phyloP scores from a whole-genome alignment of 345 rosid genomes.

The Hevea brasiliensis region DNA sequence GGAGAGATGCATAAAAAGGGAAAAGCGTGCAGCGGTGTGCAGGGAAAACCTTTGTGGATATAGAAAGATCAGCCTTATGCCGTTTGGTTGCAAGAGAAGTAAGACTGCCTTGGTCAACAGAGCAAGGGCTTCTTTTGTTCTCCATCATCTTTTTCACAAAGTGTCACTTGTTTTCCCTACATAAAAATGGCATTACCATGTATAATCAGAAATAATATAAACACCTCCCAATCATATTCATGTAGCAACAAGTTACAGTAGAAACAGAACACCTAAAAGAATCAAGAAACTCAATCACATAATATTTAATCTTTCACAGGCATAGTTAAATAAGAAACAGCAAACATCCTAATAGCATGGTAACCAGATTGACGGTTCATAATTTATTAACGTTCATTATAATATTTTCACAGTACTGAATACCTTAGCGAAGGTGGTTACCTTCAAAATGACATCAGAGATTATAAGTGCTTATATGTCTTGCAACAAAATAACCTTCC shows the following conservation, averaged over 20 bases:
- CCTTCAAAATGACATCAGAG: neutral
- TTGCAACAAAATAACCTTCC: neutral
- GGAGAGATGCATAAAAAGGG: neutral
- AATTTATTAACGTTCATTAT: neutral
- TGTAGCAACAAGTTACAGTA: slow-evolving; percentile 4
- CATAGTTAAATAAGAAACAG: neutral
- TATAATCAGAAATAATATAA: slow-evolving; percentile 7
- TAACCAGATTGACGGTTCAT: neutral
- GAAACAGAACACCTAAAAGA: slow-evolving; percentile 6
- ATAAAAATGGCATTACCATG: slow-evolving; percentile 17
- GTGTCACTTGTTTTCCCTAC: slow-evolving; percentile 44
- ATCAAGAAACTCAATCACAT: neutral
- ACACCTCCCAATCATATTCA: neutral
- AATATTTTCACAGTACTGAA: neutral
- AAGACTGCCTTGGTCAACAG: slow-evolving; percentile 58
- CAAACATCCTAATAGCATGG: neutral
- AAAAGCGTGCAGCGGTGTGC: neutral
- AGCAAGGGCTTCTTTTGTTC: slow-evolving; percentile 66
- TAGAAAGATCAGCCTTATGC: slow-evolving; percentile 69
- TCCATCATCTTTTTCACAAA: slow-evolving; percentile 65
- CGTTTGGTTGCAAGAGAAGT: slow-evolving; percentile 63
- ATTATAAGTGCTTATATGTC: neutral
- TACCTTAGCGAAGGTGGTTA: no score
- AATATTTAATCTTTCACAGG: neutral
- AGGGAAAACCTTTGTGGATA: slow-evolving; percentile 67